phyloP scores from a whole-genome alignment of 1,139 yeast genomes.

The Yarrowia galli region DNA sequence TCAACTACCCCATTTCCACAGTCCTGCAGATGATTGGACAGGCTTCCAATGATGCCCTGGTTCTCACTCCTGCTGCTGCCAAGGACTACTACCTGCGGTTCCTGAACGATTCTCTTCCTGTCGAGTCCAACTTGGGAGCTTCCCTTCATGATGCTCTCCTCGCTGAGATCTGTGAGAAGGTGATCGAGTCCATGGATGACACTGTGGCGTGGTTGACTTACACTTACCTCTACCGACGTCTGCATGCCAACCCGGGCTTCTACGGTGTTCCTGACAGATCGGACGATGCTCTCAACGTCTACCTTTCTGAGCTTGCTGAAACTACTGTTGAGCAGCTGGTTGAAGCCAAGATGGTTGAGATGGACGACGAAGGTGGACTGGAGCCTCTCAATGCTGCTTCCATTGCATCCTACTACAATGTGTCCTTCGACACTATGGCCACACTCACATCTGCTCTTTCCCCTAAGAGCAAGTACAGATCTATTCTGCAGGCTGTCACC shows the following conservation, averaged over 20 bases:
- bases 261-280: conserved; percentile 76
- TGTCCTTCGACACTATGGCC: conserved; percentile 72
- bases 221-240: conserved; percentile 79
- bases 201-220: conserved; percentile 91
- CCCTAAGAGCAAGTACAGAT: conserved; percentile 64
- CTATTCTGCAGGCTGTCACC: conserved; percentile 69
- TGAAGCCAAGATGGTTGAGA: conserved; percentile 68
- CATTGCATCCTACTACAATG: conserved; percentile 75
- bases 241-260: conserved; percentile 84
- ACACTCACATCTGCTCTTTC: conserved; percentile 61
- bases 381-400: conserved; percentile 71
- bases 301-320: conserved; percentile 83
- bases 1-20: conserved; percentile 72
- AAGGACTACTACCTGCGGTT: conserved; percentile 74
- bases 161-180: conserved; percentile 71
- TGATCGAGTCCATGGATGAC: conserved; percentile 77
- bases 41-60: conserved; percentile 58
- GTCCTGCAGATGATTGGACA: conserved; percentile 78
- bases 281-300: conserved; percentile 76
- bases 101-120: conserved; percentile 75
- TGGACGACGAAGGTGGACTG: conserved; percentile 59
- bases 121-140: conserved; percentile 75
- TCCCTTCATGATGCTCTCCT: conserved; percentile 70
- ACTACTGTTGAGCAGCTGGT: conserved; percentile 69
- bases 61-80: conserved; percentile 65